Conservation (phyloP, 768 basidiomycete species). For the Coprinopsis cinerea region DNA sequence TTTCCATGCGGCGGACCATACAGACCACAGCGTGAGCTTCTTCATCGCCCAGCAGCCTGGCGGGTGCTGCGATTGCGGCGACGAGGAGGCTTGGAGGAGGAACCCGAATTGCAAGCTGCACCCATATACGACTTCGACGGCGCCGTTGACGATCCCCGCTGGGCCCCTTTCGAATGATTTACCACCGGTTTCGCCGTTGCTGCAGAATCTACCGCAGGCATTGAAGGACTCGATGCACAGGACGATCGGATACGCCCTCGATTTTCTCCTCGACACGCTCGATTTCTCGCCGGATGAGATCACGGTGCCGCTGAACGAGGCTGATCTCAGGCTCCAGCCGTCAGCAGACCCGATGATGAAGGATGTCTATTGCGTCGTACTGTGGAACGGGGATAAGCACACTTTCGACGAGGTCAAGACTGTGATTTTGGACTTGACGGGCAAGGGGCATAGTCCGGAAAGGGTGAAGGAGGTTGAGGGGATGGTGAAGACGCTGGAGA, state of each 20-base stretch:
- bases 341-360: constrained; percentile 75
- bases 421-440: constrained; percentile 55
- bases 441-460: constrained; percentile 26
- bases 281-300: constrained; percentile 80
- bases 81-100: constrained; percentile 78
- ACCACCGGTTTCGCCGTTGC: constrained; percentile 54
- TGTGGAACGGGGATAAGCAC: constrained; percentile 99
- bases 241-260: constrained; percentile 71
- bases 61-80: constrained; percentile 94
- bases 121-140: constrained; percentile 37
- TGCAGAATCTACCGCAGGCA: constrained; percentile 53
- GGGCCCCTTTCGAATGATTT: constrained; percentile 44
- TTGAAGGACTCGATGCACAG: constrained; percentile 69
- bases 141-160: constrained; percentile 36
- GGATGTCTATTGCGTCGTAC: constrained; percentile 72
- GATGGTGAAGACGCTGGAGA: constrained; percentile 56
- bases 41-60: constrained; percentile 89
- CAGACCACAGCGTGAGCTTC: constrained; percentile 87
- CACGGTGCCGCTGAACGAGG: constrained; percentile 56
- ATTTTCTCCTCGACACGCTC: constrained; percentile 78
- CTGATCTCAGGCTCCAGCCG: constrained; percentile 66
- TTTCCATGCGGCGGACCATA: constrained; percentile 84
- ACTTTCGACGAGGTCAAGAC: constrained; percentile 84
- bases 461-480: constrained; percentile 52
- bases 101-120: constrained; percentile 70